Evolutionary conservation across 352 stramenopile genomes (phyloP).

Genomic region (Plasmopara halstedii): DNA sequence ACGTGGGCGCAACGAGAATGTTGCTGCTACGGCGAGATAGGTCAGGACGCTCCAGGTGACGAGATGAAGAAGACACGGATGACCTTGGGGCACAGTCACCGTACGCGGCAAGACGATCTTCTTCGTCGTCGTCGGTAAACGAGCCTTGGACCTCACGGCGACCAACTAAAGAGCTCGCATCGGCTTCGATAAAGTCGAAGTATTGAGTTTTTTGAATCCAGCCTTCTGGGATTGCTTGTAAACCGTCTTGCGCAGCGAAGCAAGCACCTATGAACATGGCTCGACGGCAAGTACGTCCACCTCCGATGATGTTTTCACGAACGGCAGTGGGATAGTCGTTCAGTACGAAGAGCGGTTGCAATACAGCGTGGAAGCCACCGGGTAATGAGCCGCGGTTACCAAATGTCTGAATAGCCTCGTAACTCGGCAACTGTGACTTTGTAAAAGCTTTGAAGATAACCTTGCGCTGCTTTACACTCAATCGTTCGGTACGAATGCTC

Average conservation of each 20-base stretch:
- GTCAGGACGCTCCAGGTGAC: slow-evolving; percentile 17
- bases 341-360: slow-evolving; percentile 73
- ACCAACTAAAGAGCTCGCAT: slow-evolving; percentile 55
- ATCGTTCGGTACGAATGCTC: slow-evolving; percentile 70
- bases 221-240: slow-evolving; percentile 55
- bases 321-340: slow-evolving; percentile 74
- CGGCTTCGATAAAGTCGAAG: slow-evolving; percentile 73
- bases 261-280: slow-evolving; percentile 80
- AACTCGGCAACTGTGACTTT: slow-evolving; percentile 71
- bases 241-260: slow-evolving; percentile 65
- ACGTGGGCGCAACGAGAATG: slow-evolving; percentile 8
- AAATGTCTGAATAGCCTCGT: slow-evolving; percentile 80
- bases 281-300: slow-evolving; percentile 62
- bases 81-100: slow-evolving; percentile 45
- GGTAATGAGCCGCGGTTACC: slow-evolving; percentile 66
- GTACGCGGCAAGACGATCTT: slow-evolving; percentile 36
- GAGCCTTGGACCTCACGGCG: slow-evolving; percentile 58
- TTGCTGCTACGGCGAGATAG: slow-evolving; percentile 19
- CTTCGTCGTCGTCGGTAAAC: slow-evolving; percentile 46
- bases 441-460: slow-evolving; percentile 83
- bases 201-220: slow-evolving; percentile 80
- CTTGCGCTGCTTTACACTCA: slow-evolving; percentile 77
- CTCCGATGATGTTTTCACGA: slow-evolving; percentile 77
- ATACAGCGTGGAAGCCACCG: slow-evolving; percentile 58
- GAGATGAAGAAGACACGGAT: slow-evolving; percentile 42